Percentiles rank a stretch among this genome's conserved stretches.
phyloP scores from a whole-genome alignment of 768 basidiomycete genomes.

The Boletus sp. region DNA sequence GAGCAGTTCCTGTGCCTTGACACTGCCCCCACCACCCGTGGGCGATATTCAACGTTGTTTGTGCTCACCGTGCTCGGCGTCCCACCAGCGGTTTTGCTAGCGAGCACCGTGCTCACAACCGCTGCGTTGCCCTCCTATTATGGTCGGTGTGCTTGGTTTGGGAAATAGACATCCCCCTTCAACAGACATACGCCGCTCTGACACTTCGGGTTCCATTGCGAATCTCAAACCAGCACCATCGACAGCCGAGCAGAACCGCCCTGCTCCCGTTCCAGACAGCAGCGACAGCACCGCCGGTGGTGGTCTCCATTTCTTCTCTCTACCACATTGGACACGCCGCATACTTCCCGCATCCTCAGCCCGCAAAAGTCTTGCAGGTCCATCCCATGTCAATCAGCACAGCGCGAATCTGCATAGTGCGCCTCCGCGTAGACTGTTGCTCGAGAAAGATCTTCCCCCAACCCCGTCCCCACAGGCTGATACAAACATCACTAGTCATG shows the following conservation, averaged over 20 bases:
- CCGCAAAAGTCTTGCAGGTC: constrained; percentile 25
- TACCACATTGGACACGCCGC: constrained; percentile 64
- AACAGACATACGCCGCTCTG: constrained; percentile 23
- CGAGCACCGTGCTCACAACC: not conserved
- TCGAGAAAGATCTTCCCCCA: constrained; percentile 53
- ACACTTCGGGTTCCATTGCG: constrained; percentile 30
- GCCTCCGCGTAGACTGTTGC: constrained; percentile 6
- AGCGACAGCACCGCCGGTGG: constrained; percentile 37
- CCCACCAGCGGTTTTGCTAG: not conserved
- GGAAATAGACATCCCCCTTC: constrained; percentile 36
- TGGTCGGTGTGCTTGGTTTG: constrained; percentile 41
- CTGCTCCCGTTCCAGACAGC: constrained; percentile 43
- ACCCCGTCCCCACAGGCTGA: constrained; percentile 31
- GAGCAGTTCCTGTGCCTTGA: not conserved
- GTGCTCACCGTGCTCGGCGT: constrained; percentile 5
- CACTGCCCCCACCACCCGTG: not conserved
- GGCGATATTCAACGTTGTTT: not conserved
- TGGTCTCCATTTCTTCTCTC: constrained; percentile 55
- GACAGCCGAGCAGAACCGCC: constrained; percentile 48
- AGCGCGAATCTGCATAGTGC: constrained; percentile 21
- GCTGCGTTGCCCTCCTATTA: constrained; percentile 12
- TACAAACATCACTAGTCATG: not conserved
- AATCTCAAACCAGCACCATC: constrained; percentile 33
- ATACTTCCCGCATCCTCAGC: constrained; percentile 33
- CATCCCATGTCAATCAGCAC: constrained; percentile 22